Evolutionary conservation across 768 basidiomycete genomes (phyloP), one percentile per base, ranked within the genome.

Genomic region (Boletus bicolor): DNA sequence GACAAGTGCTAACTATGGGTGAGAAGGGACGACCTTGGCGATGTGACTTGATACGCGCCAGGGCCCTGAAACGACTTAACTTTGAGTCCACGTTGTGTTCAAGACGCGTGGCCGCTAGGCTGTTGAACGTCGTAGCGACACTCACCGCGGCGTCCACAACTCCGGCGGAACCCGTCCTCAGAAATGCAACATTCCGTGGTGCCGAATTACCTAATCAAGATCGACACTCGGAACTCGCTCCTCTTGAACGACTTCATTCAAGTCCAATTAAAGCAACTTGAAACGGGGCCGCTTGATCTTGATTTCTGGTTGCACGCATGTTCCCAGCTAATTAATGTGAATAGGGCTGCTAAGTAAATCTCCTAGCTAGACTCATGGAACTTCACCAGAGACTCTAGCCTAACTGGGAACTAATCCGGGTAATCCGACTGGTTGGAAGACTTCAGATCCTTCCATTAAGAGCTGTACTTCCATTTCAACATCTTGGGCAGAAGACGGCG

Each of bases 21-120:
- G 58, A 62, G 54, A 61, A 64, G 60, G 50, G 57, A 44, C 42
- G 45, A 55, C 57, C 39, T 61, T 54, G 49, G 63, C 58, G 57
- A 57, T 64, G 64, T 60, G 58, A 68, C 53, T 63, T 58, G 64
- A 51, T 70, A 69, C 57, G 57, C 66, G 64, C 66, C 59, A 28
- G 49, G 48, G 62, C 34, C 65, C 65, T 67, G 56, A 62, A 64
- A 55, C 37, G 50, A 54, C 38, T 43, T 50, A 30, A 64, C 53
- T 59, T 57, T 57, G 46, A 30, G 39, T 24, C 55, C 67, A 60
- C 62, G 64, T 66, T 66, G 66, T 24, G 21, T 50, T 36, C 34
- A 41, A 39, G 15, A 50, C 61, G 63, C 55, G 66, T 69, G 60
- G 63, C 51, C 19, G 45, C 49, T 55, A 49, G 50, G 52, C 44